Conservation (phyloP, 2,329 filamentous ascomycete species). For the Neodidymelliopsis sp. region DNA sequence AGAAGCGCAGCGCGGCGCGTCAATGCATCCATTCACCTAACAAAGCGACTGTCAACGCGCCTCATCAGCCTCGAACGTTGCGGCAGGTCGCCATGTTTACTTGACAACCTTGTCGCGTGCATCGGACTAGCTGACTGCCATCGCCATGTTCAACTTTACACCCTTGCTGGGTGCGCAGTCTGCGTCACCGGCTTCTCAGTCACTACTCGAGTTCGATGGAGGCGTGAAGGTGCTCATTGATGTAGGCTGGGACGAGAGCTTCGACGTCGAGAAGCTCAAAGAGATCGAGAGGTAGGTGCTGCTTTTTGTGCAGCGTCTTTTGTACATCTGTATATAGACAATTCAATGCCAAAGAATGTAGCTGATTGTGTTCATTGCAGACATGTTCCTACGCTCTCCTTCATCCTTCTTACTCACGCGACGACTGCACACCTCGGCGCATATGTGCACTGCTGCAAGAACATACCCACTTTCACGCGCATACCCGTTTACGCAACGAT, state of each 20-base stretch:
- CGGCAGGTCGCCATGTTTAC: constrained; percentile 11
- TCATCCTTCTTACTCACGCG: constrained; percentile 93
- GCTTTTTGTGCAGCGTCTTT: constrained; percentile 6
- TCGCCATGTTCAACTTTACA: constrained; percentile 91
- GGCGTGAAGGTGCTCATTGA: constrained; percentile 95
- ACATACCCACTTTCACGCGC: constrained; percentile 88
- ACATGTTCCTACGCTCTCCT: constrained; percentile 88
- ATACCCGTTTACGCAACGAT: constrained; percentile 95
- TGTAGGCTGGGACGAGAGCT: constrained; percentile 93
- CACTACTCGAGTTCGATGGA: constrained; percentile 94
- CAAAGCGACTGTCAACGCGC: constrained; percentile 3
- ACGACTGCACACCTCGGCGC: constrained; percentile 91
- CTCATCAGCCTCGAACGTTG: constrained; percentile 1
- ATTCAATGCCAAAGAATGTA: constrained; percentile 22
- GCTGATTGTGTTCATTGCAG: constrained; percentile 55
- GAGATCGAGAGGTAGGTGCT: constrained; percentile 84
- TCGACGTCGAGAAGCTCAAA: constrained; percentile 80
- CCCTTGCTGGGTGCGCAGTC: constrained; percentile 91
- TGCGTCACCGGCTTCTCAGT: constrained; percentile 85
- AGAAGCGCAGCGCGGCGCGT: constrained; percentile 5
- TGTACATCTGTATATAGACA: constrained; percentile 21
- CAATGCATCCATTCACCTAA: background rate
- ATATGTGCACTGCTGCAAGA: constrained; percentile 95
- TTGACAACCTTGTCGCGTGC: constrained; percentile 2
- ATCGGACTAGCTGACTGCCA: constrained; percentile 9